Percentiles rank a stretch among this genome's conserved stretches.
Conservation (phyloP, 2,329 filamentous ascomycete species). For the Mariannaea elegans region DNA sequence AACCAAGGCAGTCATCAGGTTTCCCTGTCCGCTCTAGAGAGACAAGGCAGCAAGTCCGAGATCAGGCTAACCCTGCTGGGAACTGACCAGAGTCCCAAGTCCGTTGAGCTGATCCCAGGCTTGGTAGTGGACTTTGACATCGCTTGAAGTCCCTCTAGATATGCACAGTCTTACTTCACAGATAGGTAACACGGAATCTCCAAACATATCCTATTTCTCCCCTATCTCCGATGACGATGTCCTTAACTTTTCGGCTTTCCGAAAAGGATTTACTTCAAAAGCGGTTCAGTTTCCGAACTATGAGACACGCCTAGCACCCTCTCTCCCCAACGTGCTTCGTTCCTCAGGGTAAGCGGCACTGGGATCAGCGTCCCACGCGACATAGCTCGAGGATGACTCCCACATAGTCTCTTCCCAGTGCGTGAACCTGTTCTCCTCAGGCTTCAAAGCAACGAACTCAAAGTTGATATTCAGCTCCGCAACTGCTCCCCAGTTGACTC, state of each 20-base stretch:
- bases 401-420: too few relatives aligned
- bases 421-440: too few relatives aligned
- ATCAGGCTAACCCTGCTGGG: slow-evolving; percentile 35
- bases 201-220: not conserved
- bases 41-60: slow-evolving; percentile 17
- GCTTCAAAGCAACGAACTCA: not conserved
- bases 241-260: too few relatives aligned
- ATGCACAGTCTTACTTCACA: not conserved
- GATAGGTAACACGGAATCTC: not conserved
- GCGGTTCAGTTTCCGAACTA: too few relatives aligned
- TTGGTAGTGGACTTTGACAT: slow-evolving; percentile 34
- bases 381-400: too few relatives aligned
- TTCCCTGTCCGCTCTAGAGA: slow-evolving; percentile 12
- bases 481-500: not conserved
- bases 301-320: too few relatives aligned
- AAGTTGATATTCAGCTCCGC: not conserved
- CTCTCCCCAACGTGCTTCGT: too few relatives aligned
- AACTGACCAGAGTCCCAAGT: slow-evolving; percentile 33
- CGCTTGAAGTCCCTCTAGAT: not conserved
- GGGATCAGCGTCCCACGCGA: too few relatives aligned
- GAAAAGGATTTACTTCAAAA: too few relatives aligned
- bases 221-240: too few relatives aligned
- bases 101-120: slow-evolving; percentile 34
- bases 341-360: too few relatives aligned
- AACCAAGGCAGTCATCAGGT: slow-evolving; percentile 28